Percentiles rank a stretch among this genome's conserved stretches.
Evolutionary conservation across 805 yeast species (phyloP).

Genomic region (Wickerhamomyces strasburgensis): DNA sequence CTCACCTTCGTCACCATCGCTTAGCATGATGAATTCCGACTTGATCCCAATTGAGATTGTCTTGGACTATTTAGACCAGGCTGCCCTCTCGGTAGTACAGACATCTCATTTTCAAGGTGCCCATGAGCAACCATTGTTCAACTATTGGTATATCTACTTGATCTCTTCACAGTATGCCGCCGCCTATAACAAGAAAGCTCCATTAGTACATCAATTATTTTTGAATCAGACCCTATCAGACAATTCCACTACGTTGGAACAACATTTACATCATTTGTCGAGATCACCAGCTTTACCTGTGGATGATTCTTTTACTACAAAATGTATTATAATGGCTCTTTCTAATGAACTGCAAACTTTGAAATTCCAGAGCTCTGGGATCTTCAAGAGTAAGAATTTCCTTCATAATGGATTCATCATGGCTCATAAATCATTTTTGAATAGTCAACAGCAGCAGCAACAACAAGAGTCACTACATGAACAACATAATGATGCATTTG

Average conservation of each 20-base stretch:
- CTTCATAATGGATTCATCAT: slow-evolving; percentile 51
- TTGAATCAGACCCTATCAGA: slow-evolving; percentile 7
- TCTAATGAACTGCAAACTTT: slow-evolving; percentile 25
- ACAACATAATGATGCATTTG: slow-evolving; percentile 15
- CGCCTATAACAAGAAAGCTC: slow-evolving; percentile 36
- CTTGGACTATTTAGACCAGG: slow-evolving; percentile 45
- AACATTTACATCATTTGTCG: slow-evolving; percentile 10
- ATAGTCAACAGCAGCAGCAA: slow-evolving; percentile 6
- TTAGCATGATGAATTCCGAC: neutral
- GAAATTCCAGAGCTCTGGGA: slow-evolving; percentile 10
- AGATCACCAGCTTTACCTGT: slow-evolving; percentile 7
- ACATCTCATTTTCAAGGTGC: slow-evolving; percentile 6
- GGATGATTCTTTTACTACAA: slow-evolving; percentile 1
- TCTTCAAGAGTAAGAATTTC: slow-evolving; percentile 32
- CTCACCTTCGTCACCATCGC: neutral
- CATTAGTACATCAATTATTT: slow-evolving; percentile 30
- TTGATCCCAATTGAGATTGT: slow-evolving; percentile 42
- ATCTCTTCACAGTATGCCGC: slow-evolving; percentile 40
- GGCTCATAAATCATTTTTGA: slow-evolving; percentile 36
- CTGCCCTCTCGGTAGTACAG: slow-evolving; percentile 25
- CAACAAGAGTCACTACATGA: slow-evolving; percentile 4
- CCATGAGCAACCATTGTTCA: slow-evolving; percentile 12
- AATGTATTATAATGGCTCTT: slow-evolving; percentile 15
- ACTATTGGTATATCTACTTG: slow-evolving; percentile 45
- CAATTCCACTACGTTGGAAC: neutral